Percentiles rank a stretch among this genome's conserved stretches.
These are phyloP conservation scores for Paraphoma chrysanthemicola DNA, from an alignment of 2,329 filamentous ascomycete genomes.

Conservation along the genomic window DNA sequence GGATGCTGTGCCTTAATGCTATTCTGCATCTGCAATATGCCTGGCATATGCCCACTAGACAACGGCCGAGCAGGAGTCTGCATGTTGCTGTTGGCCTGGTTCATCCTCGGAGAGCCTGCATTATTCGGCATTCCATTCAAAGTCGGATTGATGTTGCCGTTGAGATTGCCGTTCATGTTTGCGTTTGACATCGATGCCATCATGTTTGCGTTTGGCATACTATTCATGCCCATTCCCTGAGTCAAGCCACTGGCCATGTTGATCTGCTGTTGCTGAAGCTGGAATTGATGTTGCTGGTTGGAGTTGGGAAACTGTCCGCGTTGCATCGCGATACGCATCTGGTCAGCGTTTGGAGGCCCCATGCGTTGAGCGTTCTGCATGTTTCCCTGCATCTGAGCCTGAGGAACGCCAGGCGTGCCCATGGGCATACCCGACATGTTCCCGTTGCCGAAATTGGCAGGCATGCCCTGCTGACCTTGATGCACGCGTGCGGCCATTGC, in stretches of 20 bases:
- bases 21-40: constrained; percentile 41
- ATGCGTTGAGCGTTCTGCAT: constrained; percentile 66
- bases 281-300: constrained; percentile 45
- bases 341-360: constrained; percentile 43
- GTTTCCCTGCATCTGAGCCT: constrained; percentile 72
- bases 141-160: constrained; percentile 3
- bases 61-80: constrained; percentile 37
- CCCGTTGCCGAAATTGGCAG: constrained; percentile 56
- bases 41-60: constrained; percentile 44
- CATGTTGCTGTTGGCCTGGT: constrained; percentile 38
- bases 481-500: constrained; percentile 44
- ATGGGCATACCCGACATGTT: constrained; percentile 60
- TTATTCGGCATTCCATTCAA: constrained; percentile 36
- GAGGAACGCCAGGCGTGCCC: constrained; percentile 67
- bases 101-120: constrained; percentile 43
- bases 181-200: constrained; percentile 40
- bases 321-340: constrained; percentile 50
- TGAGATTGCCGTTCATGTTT: constrained; percentile 40
- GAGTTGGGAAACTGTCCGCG: constrained; percentile 39
- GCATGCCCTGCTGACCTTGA: constrained; percentile 52
- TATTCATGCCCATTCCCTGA: constrained; percentile 41
- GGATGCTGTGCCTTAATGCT: constrained; percentile 43
- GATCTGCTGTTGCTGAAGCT: constrained; percentile 48
- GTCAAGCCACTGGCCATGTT: constrained; percentile 45
- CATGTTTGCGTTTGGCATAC: constrained; percentile 46